Evolutionary conservation across 2,329 filamentous ascomycete species (phyloP).

Genomic region (Paecilomyces variotii): DNA sequence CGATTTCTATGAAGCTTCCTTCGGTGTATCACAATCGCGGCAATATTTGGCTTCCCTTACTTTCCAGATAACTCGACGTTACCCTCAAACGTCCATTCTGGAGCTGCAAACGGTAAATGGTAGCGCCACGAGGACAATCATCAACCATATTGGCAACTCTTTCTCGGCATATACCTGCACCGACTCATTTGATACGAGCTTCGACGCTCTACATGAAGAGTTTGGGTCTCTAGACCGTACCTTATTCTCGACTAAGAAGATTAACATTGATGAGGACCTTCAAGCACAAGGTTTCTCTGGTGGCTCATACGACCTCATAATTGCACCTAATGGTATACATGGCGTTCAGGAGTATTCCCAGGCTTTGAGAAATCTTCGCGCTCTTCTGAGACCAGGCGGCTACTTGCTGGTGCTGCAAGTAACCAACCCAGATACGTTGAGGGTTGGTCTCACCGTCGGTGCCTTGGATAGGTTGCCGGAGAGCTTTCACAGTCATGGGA

Average conservation of each 20-base stretch:
- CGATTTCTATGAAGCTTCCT: too few relatives aligned
- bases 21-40: too few relatives aligned
- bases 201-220: conserved; percentile 19
- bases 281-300: conserved; percentile 20
- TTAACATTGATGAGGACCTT: conserved; percentile 23
- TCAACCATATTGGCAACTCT: neutral
- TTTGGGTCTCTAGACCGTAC: neutral
- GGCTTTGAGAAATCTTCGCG: conserved; percentile 16
- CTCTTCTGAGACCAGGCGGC: conserved; percentile 34
- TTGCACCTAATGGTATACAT: conserved; percentile 29
- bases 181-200: conserved; percentile 23
- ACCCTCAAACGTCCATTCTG: neutral
- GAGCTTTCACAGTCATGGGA: conserved; percentile 13
- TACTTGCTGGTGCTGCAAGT: conserved; percentile 40
- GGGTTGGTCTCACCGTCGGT: conserved; percentile 20
- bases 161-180: conserved; percentile 19
- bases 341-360: conserved; percentile 17
- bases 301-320: conserved; percentile 23
- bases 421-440: conserved; percentile 10
- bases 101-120: neutral
- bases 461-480: conserved; percentile 34
- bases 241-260: conserved; percentile 16
- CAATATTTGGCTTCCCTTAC: too few relatives aligned
- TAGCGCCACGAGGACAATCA: neutral
- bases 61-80: too few relatives aligned